phyloP scores from a whole-genome alignment of 2,329 filamentous ascomycete species.

The Sarocladium oryzae region DNA sequence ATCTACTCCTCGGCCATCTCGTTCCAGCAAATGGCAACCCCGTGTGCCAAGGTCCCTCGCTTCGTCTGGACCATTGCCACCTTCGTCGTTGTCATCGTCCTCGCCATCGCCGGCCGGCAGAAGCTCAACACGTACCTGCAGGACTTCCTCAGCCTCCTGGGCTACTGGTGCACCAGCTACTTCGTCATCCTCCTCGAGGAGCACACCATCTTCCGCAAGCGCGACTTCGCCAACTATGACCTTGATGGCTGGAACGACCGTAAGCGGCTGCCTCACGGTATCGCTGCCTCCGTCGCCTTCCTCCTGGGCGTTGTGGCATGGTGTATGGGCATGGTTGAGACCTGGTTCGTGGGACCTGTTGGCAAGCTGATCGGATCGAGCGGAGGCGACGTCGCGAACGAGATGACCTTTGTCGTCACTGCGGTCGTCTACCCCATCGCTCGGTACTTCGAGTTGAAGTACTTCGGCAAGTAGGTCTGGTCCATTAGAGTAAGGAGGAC shows the following conservation, averaged over 20 bases:
- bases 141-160: slow-evolving; percentile 64
- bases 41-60: slow-evolving; percentile 51
- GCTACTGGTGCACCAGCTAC: slow-evolving; percentile 73
- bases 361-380: neutral
- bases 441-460: slow-evolving; percentile 1
- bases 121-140: slow-evolving; percentile 59
- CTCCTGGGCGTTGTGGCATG: slow-evolving; percentile 17
- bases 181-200: slow-evolving; percentile 58
- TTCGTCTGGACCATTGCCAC: slow-evolving; percentile 60
- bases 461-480: slow-evolving; percentile 6
- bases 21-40: slow-evolving; percentile 37
- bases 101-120: slow-evolving; percentile 62
- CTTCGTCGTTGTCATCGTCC: slow-evolving; percentile 58
- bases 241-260: slow-evolving; percentile 52
- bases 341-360: slow-evolving; percentile 8
- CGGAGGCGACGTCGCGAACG: slow-evolving; percentile 3
- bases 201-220: slow-evolving; percentile 61
- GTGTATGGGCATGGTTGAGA: slow-evolving; percentile 6
- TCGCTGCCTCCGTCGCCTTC: slow-evolving; percentile 59
- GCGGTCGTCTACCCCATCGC: slow-evolving; percentile 4
- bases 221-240: slow-evolving; percentile 51
- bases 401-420: slow-evolving; percentile 3
- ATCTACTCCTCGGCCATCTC: slow-evolving; percentile 65
- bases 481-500: too few species aligned
- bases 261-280: slow-evolving; percentile 51